Evolutionary conservation across 225 moss, liverwort and hornwort species (phyloP).

Genomic region (Ulota crispa): DNA sequence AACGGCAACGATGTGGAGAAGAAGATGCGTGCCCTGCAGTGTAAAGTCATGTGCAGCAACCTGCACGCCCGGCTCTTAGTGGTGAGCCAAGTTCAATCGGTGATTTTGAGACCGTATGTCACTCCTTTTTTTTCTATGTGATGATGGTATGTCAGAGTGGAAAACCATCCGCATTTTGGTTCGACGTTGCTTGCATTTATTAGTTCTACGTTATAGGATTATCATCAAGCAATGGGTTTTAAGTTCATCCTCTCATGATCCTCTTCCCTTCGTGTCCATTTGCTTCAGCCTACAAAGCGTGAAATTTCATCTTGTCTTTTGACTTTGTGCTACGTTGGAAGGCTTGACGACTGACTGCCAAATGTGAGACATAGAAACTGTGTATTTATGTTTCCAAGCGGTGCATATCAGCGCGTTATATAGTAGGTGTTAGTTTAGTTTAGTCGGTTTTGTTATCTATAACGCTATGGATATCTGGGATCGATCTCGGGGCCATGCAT

Average conservation of each 20-base stretch:
- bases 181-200: not conserved
- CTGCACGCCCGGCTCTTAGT: slow-evolving; percentile 8
- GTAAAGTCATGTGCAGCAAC: slow-evolving; percentile 25
- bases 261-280: not conserved
- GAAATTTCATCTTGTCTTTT: not conserved
- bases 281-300: not conserved
- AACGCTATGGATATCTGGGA: not conserved
- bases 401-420: not conserved
- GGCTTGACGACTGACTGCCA: not conserved
- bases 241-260: not conserved
- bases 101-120: slow-evolving; percentile 24
- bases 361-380: not conserved
- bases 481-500: not conserved
- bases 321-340: slow-evolving; percentile 4
- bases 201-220: not conserved
- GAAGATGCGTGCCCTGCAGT: slow-evolving; percentile 25
- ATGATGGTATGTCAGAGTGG: not conserved
- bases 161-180: not conserved
- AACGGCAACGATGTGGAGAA: slow-evolving; percentile 17
- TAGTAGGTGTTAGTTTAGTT: not conserved
- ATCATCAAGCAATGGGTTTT: not conserved
- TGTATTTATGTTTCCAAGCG: not conserved
- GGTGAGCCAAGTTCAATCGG: slow-evolving; percentile 29
- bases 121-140: not conserved
- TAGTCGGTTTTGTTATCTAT: not conserved